A percentile compares a stretch with the other conserved stretches of the same genome.
Conservation (phyloP, 2,329 filamentous ascomycete species). For the Trichocomaceae sp. region DNA sequence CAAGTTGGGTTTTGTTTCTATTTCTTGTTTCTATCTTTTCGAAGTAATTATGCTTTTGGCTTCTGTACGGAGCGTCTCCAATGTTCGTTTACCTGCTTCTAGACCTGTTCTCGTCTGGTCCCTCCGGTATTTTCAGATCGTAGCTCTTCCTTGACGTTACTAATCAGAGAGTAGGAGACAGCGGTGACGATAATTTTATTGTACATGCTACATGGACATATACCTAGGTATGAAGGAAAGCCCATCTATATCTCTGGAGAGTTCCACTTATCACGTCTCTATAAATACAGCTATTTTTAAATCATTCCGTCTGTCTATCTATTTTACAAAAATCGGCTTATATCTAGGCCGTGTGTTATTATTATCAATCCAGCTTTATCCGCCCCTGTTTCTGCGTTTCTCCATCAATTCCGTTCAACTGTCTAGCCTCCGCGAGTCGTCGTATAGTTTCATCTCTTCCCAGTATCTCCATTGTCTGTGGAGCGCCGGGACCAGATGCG, state of each 20-base stretch:
- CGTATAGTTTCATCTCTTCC: slow-evolving; percentile 47
- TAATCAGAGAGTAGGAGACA: too few relatives aligned
- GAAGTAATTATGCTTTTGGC: neutral
- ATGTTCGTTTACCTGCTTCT: neutral
- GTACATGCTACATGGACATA: too few relatives aligned
- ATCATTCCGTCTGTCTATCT: neutral
- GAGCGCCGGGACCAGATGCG: slow-evolving; percentile 48
- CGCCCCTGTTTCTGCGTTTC: neutral
- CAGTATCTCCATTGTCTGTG: slow-evolving; percentile 49
- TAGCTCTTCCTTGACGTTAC: neutral
- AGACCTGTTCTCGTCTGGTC: neutral
- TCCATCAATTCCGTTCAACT: slow-evolving; percentile 19
- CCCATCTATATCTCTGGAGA: too few relatives aligned
- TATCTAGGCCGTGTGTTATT: too few relatives aligned
- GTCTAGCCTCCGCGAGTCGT: slow-evolving; percentile 38
- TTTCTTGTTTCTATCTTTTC: slow-evolving; percentile 6
- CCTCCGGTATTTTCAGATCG: neutral
- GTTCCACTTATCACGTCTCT: too few relatives aligned
- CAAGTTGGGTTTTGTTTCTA: neutral
- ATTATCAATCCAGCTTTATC: slow-evolving; percentile 4
- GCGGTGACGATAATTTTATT: too few relatives aligned
- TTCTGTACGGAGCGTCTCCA: slow-evolving; percentile 3
- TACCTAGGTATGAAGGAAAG: too few relatives aligned
- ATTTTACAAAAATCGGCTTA: neutral
- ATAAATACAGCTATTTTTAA: neutral